phyloP scores from a whole-genome alignment of 2,329 filamentous ascomycete species.

The Colletotrichum coccodes region DNA sequence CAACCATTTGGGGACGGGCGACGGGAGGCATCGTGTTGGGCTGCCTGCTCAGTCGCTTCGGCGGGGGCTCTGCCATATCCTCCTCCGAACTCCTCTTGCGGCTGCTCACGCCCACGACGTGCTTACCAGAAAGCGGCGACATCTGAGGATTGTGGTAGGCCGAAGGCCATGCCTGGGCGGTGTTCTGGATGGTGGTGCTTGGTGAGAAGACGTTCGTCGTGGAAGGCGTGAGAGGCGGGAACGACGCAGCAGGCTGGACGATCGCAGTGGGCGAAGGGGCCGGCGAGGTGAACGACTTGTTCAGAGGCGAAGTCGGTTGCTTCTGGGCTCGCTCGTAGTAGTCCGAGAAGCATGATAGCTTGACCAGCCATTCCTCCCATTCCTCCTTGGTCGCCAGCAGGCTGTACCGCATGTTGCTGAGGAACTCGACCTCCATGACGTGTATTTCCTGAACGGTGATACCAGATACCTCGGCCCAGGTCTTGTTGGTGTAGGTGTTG shows the following conservation, averaged over 20 bases:
- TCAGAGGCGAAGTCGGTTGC: slow-evolving; percentile 48
- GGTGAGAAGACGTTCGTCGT: slow-evolving; percentile 52
- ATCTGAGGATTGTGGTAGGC: slow-evolving; percentile 51
- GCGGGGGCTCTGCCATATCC: slow-evolving; percentile 62
- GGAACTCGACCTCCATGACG: slow-evolving; percentile 99
- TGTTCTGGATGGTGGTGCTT: slow-evolving; percentile 40
- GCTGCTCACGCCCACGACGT: slow-evolving; percentile 47
- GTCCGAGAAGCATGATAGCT: slow-evolving; percentile 82
- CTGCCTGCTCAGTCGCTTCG: slow-evolving; percentile 58
- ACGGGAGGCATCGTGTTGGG: slow-evolving; percentile 34
- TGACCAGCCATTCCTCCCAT: slow-evolving; percentile 88
- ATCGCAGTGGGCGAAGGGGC: slow-evolving; percentile 59
- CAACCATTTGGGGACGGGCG: slow-evolving; percentile 32
- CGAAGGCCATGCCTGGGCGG: slow-evolving; percentile 50
- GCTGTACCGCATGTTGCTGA: slow-evolving; percentile 98
- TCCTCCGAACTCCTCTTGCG: slow-evolving; percentile 64
- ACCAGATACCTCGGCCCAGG: slow-evolving; percentile 96
- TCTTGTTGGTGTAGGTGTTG: slow-evolving; percentile 99
- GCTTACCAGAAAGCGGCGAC: slow-evolving; percentile 60
- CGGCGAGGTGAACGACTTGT: slow-evolving; percentile 54
- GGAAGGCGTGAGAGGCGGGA: slow-evolving; percentile 46
- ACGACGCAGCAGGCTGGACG: slow-evolving; percentile 41
- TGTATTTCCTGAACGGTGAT: slow-evolving; percentile 96
- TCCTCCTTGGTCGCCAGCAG: slow-evolving; percentile 86
- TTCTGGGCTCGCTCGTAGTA: slow-evolving; percentile 80